Evolutionary conservation across 2,329 filamentous ascomycete genomes (phyloP), one percentile per base, ranked within the genome.

Genomic region (Xylaria sp.): DNA sequence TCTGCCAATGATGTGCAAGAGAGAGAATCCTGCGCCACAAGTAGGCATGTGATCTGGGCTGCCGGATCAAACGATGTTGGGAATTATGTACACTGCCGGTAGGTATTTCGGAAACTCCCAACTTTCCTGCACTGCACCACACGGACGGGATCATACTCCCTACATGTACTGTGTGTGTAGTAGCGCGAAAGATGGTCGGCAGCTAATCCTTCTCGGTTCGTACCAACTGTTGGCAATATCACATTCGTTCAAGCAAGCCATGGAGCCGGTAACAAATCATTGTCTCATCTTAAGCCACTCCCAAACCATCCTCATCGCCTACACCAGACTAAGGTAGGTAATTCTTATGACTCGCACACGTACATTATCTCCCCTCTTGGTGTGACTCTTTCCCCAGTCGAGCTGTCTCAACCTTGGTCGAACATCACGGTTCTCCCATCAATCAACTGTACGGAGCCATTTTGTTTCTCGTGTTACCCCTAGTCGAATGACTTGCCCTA

Each of bases 241-340:
- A 33, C 25, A 50, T 9, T 42, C n/a, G 9, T 33, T 66, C 44
- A 47, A 5, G 39, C 39, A 47, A 51, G 38, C 66, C 50, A 66
- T 62, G 25, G 49, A 44, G 55, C 29, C 50, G 38, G 58, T 36
- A 63, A 53, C 45, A 57, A 49, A 66, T 61, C 66, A 61, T 5
- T 29, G 10, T 60, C 44, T 44, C 15, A 31, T 20, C 29, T 47
- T 5, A 47, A 51, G 62, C 56, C 42, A 45, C 31, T 38, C 27
- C 27, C 25, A 33, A 9, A 51, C 27, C 11, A 36, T 47, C n/a
- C n/a, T n/a, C 39, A 38, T 55, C 47, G 36, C 49, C 47, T 31
- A 29, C 47, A 47, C 31, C 15, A 5, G 20, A 11, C 13, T 47
- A 29, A 51, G 44, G 22, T 39, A 47, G 27, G 49, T 50, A 27